Percentiles rank a stretch among this genome's conserved stretches.
Conservation (phyloP, 2,329 filamentous ascomycete genomes). For the Xylaria sp. region DNA sequence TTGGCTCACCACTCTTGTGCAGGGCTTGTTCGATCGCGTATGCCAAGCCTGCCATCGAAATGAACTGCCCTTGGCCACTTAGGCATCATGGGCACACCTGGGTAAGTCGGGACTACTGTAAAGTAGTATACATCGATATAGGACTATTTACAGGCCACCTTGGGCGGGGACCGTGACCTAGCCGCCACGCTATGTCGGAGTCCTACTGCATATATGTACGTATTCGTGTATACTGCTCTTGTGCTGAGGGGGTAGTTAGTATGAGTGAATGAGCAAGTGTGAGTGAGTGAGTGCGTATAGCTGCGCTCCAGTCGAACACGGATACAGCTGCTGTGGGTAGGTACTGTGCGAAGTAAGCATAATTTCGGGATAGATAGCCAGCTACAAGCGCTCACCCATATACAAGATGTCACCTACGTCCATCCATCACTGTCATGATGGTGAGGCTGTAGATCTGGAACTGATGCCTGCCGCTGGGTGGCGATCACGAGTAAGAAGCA, state of each 20-base stretch:
- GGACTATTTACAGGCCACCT: neutral
- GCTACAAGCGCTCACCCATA: neutral
- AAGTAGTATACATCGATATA: slow-evolving; percentile 14
- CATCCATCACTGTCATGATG: slow-evolving; percentile 1
- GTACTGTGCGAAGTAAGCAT: neutral
- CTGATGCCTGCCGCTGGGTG: slow-evolving; percentile 16
- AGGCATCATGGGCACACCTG: neutral
- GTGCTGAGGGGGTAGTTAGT: slow-evolving; percentile 7
- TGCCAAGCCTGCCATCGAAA: slow-evolving; percentile 31
- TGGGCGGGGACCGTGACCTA: slow-evolving; percentile 4
- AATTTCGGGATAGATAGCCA: neutral
- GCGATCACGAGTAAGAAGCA: slow-evolving; percentile 10
- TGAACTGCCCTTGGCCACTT: slow-evolving; percentile 12
- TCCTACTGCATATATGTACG: neutral
- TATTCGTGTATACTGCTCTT: neutral
- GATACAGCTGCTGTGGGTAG: too few relatives aligned
- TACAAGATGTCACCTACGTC: neutral
- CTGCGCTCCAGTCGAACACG: too few relatives aligned
- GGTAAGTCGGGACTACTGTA: slow-evolving; percentile 7
- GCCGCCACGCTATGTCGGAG: slow-evolving; percentile 19
- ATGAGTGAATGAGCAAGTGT: neutral
- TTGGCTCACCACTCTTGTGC: neutral
- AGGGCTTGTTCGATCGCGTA: slow-evolving; percentile 10
- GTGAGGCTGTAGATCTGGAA: slow-evolving; percentile 21
- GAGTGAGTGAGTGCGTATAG: neutral